Conservation (phyloP, 371 early-diverging fungal genomes). For the Mucor sp. region DNA sequence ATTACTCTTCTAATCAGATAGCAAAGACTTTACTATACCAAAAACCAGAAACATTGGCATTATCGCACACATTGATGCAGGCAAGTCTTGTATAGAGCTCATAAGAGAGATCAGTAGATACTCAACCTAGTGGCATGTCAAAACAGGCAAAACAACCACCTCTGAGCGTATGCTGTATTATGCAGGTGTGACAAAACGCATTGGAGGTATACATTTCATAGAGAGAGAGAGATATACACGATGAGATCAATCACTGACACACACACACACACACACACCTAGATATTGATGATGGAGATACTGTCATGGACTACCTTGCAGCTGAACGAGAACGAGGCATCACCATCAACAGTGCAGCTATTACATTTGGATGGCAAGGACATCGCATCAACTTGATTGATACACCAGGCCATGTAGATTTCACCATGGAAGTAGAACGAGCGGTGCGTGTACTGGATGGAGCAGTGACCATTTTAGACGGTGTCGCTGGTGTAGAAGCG, state of each 20-base stretch:
- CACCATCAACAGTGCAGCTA: conserved; percentile 94
- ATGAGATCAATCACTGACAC: background rate
- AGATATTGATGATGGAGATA: conserved; percentile 91
- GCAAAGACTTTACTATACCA: conserved; percentile 55
- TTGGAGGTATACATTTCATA: conserved; percentile 65
- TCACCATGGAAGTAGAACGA: conserved; percentile 95
- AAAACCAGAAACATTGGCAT: conserved; percentile 93
- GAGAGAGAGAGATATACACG: no score
- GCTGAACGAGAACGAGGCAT: conserved; percentile 94
- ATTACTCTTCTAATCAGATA: conserved; percentile 12
- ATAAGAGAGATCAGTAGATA: no score
- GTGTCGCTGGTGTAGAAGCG: conserved; percentile 95
- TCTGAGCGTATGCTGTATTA: conserved; percentile 97
- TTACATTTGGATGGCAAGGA: conserved; percentile 89
- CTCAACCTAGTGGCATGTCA: no score
- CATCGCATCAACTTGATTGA: conserved; percentile 92
- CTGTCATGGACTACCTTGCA: conserved; percentile 92
- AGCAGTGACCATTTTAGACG: conserved; percentile 90
- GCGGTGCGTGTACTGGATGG: conserved; percentile 93
- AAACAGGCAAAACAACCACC: conserved; percentile 89
- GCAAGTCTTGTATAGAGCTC: conserved; percentile 24
- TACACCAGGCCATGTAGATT: conserved; percentile 97
- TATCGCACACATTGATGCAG: conserved; percentile 97
- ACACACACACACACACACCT: no score
- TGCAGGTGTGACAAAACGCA: conserved; percentile 85